These are phyloP conservation scores for Tuber aestivum DNA, from an alignment of 495 filamentous ascomycete genomes.

Conservation along the genomic window DNA sequence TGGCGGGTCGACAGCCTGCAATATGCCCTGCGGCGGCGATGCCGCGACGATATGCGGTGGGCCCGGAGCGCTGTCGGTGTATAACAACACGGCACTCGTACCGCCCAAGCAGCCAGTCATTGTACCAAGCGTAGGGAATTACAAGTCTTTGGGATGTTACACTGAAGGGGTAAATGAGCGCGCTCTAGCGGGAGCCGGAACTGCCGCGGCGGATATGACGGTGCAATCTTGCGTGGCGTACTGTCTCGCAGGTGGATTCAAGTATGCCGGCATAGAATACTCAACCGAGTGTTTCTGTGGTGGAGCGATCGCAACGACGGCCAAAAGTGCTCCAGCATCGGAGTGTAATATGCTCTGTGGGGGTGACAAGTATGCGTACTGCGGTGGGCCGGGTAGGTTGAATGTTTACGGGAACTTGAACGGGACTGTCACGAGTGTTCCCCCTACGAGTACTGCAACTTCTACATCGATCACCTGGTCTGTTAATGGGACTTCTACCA, in stretches of 20 bases:
- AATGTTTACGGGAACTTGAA: conserved; percentile 39
- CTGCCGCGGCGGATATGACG: conserved; percentile 48
- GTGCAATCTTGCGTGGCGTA: conserved; percentile 54
- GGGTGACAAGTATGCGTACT: conserved; percentile 25
- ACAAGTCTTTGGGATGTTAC: conserved; percentile 59
- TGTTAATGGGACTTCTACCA: neutral
- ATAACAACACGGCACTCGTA: conserved; percentile 42
- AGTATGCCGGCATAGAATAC: conserved; percentile 62
- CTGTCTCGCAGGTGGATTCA: conserved; percentile 43
- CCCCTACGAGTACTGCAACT: conserved; percentile 8
- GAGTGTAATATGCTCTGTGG: conserved; percentile 38
- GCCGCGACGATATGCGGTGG: conserved; percentile 47
- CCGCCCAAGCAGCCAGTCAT: conserved; percentile 14
- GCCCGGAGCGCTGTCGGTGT: conserved; percentile 44
- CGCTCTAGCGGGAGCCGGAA: conserved; percentile 48
- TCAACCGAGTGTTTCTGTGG: conserved; percentile 66
- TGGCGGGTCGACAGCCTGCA: conserved; percentile 38
- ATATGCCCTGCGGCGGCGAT: conserved; percentile 45
- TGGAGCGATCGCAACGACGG: conserved; percentile 43
- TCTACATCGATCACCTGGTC: neutral
- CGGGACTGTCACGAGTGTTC: neutral
- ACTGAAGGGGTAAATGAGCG: conserved; percentile 54
- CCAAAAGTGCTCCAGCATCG: conserved; percentile 15
- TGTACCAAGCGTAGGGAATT: conserved; percentile 39
- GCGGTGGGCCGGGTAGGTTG: conserved; percentile 23